A percentile compares a stretch with the other conserved stretches of the same genome.
Conservation (phyloP, 495 filamentous ascomycete genomes). For the Neurospora hispaniola region DNA sequence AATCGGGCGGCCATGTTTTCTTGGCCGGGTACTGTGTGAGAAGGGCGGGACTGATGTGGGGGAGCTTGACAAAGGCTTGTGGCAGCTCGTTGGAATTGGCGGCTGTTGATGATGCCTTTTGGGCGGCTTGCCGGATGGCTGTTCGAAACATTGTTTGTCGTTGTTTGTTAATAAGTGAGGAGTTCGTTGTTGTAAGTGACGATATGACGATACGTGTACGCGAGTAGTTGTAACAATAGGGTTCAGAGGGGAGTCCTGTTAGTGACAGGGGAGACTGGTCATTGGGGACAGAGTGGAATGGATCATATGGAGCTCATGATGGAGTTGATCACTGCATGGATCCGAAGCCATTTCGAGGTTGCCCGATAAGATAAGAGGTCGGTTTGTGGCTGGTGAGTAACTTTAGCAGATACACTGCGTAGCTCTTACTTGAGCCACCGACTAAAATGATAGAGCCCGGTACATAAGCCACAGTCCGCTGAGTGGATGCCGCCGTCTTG, state of each 20-base stretch:
- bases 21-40: conserved; percentile 55
- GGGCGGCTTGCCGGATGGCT: not conserved
- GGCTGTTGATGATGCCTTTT: not conserved
- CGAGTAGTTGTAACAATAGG: not conserved
- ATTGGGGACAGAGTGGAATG: not conserved
- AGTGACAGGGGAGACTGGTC: not conserved
- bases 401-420: too few relatives aligned
- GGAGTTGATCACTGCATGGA: not conserved
- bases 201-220: not conserved
- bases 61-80: not conserved
- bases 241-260: not conserved
- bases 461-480: too few relatives aligned
- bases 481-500: not conserved
- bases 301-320: not conserved
- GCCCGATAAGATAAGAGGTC: not conserved
- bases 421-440: not conserved
- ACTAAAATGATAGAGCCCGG: not conserved
- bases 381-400: not conserved
- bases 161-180: not conserved
- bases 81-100: not conserved
- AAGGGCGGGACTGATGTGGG: conserved; percentile 28
- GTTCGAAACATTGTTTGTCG: not conserved
- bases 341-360: not conserved
- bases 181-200: not conserved
- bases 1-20: conserved; percentile 86